Percentiles rank a stretch among this genome's conserved stretches.
These are phyloP conservation scores for Guadua angustifolia DNA, from an alignment of 176 grass and related monocot genomes.

Conservation along the genomic window DNA sequence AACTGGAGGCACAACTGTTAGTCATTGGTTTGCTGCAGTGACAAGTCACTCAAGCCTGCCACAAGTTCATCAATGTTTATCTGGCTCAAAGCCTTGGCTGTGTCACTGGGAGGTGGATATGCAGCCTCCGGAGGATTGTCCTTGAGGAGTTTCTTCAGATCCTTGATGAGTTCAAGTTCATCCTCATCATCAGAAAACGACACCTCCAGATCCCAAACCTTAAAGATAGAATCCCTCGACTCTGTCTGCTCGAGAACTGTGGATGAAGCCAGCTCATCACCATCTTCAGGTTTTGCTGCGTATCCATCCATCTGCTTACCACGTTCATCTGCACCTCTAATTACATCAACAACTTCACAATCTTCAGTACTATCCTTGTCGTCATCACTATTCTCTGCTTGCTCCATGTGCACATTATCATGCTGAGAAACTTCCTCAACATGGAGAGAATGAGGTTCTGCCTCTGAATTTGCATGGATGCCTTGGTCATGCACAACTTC, in stretches of 20 bases:
- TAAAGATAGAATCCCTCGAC: constrained; percentile 64
- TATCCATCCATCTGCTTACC: constrained; percentile 37
- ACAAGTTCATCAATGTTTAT: constrained; percentile 65
- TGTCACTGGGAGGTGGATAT: constrained; percentile 34
- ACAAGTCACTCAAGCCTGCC: constrained; percentile 59
- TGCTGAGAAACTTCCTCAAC: constrained; percentile 34
- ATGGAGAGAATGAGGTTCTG: neutral
- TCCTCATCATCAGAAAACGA: constrained; percentile 51
- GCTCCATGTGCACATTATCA: constrained; percentile 48
- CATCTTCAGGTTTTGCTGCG: constrained; percentile 24
- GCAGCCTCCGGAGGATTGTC: neutral
- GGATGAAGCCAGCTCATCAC: neutral
- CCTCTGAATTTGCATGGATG: constrained; percentile 34
- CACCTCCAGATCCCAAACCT: constrained; percentile 74
- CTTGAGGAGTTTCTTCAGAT: constrained; percentile 64
- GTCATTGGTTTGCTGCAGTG: constrained; percentile 48
- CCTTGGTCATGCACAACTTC: constrained; percentile 23
- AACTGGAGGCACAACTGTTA: constrained; percentile 16
- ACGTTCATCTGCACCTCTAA: constrained; percentile 45
- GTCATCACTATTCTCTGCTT: constrained; percentile 12
- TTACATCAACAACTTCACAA: constrained; percentile 25
- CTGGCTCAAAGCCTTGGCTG: constrained; percentile 27
- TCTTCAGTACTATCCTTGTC: constrained; percentile 43
- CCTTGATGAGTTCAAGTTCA: constrained; percentile 70
- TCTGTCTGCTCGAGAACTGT: constrained; percentile 45